Base-by-base conservation (phyloP, 106 monocot genomes). In the Narthecium ossifragum region DNA sequence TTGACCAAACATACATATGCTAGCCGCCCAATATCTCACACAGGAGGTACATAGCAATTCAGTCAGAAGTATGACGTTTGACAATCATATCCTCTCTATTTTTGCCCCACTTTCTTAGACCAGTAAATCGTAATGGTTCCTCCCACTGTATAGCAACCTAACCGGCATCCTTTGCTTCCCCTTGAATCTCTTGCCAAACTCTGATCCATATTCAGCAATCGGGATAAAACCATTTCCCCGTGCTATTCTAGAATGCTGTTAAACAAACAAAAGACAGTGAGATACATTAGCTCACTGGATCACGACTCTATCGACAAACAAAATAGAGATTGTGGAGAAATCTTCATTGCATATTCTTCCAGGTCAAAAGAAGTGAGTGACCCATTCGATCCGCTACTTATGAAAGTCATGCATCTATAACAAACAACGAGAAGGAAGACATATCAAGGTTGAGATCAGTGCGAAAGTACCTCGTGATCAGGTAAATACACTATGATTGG, bases 61-160 rank as follows among this genome's bases (percentile, higher is more conserved):
- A n/a, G n/a, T n/a, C n/a, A n/a, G n/a, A n/a, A n/a, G n/a, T n/a
- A n/a, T n/a, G n/a, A n/a, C n/a, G n/a, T n/a, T n/a, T n/a, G n/a
- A n/a, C n/a, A n/a, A n/a, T n/a, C n/a, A n/a, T n/a, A n/a, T n/a
- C n/a, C n/a, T n/a, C n/a, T n/a, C n/a, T n/a, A n/a, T n/a, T n/a
- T n/a, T n/a, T n/a, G n/a, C n/a, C n/a, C n/a, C n/a, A n/a, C n/a
- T n/a, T n/a, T 45, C 34, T 81, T 72, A 89, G 20, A 83, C 61
- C 26, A 94, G 74, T n/a, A 90, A 60, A 60, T 94, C 94, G 73
- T 94, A 94, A 49, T 94, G 89, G 73, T 86, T 94, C 34, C 58
- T 86, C 26, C 90, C 80, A 56, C 83, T 90, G 55, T 83, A 94
- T 14, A 94, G 52, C 60, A 94, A 72, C 59, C 73, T 82, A 11